Percentiles rank a stretch among this genome's conserved stretches.
Evolutionary conservation across 768 basidiomycete genomes (phyloP).

Genomic region (Phylloporus scabripes): DNA sequence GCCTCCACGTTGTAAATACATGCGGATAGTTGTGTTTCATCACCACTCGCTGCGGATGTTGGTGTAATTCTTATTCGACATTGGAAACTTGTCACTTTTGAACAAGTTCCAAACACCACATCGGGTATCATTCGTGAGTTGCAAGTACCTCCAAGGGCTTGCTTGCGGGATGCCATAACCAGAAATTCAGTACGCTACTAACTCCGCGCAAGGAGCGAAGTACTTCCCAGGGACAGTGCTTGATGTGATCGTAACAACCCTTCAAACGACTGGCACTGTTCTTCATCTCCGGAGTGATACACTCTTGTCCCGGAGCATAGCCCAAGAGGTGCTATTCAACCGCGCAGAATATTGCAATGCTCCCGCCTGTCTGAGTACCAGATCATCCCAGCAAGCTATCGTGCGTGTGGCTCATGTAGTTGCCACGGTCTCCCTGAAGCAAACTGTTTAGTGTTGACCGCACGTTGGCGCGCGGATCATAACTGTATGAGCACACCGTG

Average conservation of each 20-base stretch:
- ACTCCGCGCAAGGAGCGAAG: background rate
- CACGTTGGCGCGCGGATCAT: background rate
- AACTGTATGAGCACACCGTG: no score
- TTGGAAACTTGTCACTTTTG: background rate
- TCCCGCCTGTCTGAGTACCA: no score
- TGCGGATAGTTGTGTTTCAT: conserved; percentile 1
- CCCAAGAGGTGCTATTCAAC: background rate
- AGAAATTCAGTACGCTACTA: background rate
- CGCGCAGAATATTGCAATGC: no score
- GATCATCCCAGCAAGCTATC: background rate
- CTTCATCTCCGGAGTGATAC: background rate
- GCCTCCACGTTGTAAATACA: conserved; percentile 7
- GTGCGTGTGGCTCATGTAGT: background rate
- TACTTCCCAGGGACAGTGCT: background rate
- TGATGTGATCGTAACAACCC: background rate
- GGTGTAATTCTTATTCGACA: background rate
- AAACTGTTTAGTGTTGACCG: background rate
- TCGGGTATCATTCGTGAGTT: background rate
- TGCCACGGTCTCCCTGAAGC: background rate
- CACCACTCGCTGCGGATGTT: background rate
- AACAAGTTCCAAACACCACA: background rate
- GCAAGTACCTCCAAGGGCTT: background rate
- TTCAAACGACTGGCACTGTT: background rate
- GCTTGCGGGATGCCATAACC: background rate
- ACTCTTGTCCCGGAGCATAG: background rate